A percentile compares a stretch with the other conserved stretches of the same genome.
phyloP scores from a whole-genome alignment of 192 early-diverging fungal genomes.

The Thoreauomyces humboldtii region DNA sequence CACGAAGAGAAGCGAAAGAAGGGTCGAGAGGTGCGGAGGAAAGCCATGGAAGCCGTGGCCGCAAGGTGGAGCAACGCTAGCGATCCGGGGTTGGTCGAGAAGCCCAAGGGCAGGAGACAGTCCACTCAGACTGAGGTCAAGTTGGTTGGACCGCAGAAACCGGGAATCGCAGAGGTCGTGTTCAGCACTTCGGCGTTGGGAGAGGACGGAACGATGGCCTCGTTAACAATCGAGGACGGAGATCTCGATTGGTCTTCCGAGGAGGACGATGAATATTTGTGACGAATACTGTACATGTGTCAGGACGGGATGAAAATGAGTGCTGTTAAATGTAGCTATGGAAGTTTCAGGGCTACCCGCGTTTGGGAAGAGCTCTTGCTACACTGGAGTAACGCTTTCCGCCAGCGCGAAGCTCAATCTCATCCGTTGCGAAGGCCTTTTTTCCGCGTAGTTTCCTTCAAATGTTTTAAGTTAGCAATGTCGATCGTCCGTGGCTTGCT shows the following conservation, averaged over 20 bases:
- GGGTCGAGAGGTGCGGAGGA: neutral
- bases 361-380: neutral
- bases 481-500: too few relatives aligned
- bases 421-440: neutral
- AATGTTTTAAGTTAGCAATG: too few relatives aligned
- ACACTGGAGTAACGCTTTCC: conserved; percentile 10
- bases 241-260: conserved; percentile 30
- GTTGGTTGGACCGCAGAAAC: neutral
- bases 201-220: conserved; percentile 1
- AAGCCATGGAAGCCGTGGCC: conserved; percentile 11
- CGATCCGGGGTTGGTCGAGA: neutral
- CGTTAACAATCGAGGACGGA: conserved; percentile 15
- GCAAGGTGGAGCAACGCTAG: neutral
- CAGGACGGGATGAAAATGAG: neutral
- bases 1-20: neutral
- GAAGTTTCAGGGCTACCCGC: too few relatives aligned
- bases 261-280: conserved; percentile 31
- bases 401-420: neutral
- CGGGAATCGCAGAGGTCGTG: conserved; percentile 4
- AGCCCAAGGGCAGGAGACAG: neutral
- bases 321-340: neutral
- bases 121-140: neutral
- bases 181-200: conserved; percentile 4
- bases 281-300: neutral
- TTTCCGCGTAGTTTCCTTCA: conserved; percentile 6